Evolutionary conservation across 441 rosid species (phyloP), one percentile per base, ranked within the genome.

Genomic region (Gossypium aridum): DNA sequence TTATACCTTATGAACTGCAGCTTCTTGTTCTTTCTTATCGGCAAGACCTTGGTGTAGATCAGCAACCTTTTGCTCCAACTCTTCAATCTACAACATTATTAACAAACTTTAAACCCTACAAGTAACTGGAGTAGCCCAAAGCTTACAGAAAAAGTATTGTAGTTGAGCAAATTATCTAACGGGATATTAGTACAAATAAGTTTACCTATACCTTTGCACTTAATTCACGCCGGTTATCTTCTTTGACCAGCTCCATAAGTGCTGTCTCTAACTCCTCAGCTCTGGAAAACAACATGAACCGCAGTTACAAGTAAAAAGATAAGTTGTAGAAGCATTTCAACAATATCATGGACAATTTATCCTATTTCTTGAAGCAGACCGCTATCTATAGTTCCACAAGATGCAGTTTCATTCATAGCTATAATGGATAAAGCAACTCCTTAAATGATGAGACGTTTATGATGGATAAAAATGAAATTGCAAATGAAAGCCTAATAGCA

Each of bases 191-290:
- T 20, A 19, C 53, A 31, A 73, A 28, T 62, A 70, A 83, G 71
- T 63, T 59, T 28, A 57, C 56, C 53, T 61, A 23, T 84, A 90
- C 95, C 92, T 72, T 64, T 64, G 92, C 92, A 78, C 81, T 86
- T 85, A 90, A 73, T 83, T 84, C 80, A 6, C 79, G 81, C 74
- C 89, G 83, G 75, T 90, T 90, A 66, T 90, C 95, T 84, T 85
- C 86, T 82, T 85, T 87, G 77, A 87, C 91, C 86, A 90, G 84
- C 83, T 90, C 95, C 84, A 89, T 83, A 55, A 89, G 84, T 49
- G 95, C 95, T 31, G 87, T 84, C 85, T 90, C 95, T 74, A 90
- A 75, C 85, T 90, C 95, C 76, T 90, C 95, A 19, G 95, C 87
- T 80, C 95, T 90, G 79, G 47, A 65, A 76, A 67, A 73, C 74